Base-by-base conservation (phyloP, 2,329 filamentous ascomycete genomes). In the Calonectria hawksworthii region DNA sequence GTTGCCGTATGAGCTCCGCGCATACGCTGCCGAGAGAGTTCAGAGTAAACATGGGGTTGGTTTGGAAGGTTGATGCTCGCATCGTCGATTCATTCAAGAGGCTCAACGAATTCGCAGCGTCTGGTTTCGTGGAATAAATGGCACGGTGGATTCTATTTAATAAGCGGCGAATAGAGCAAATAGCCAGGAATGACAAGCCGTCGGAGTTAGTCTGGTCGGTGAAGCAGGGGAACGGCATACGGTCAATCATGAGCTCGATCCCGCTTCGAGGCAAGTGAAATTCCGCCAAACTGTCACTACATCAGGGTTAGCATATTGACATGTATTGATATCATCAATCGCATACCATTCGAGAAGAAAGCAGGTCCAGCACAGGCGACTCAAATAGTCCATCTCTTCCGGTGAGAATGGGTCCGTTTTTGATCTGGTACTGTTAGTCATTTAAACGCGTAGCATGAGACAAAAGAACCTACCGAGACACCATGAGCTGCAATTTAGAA, bases 201-300 rank as follows among this genome's bases (percentile, higher is more conserved):
- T 80, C 76, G 16, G 70, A 66, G 18, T 72, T 72, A 18, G 73
- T 69, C 30, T 41, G 65, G 7, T 78, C 72, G n/a, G 74, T 75
- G 51, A 77, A 80, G 28, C 76, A 73, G 18, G 80, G 80, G 38
- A 80, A 80, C 4, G 73, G 75, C 77, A 81, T 80, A 4, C 77
- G 70, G 34, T 81, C 80, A 47, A 81, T 76, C 38, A 79, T 66
- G 9, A 80, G 70, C 54, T 81, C 80, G 44, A 81, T 81, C 16
- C 80, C 80, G 65, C 79, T 81, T 54, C 80, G 70, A 9, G 76
- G 79, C 59, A 76, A 78, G 28, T 81, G 80, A 36, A 79, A 80
- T 34, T 81, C 78, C 7, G 80, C 78, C 7, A 81, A 67, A 21
- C 77, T 74, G 52, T 81, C 80, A 65, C 79, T 65, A 16, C 13